Base-by-base conservation (phyloP, 257 asterid genomes). In the Capsicum pubescens region DNA sequence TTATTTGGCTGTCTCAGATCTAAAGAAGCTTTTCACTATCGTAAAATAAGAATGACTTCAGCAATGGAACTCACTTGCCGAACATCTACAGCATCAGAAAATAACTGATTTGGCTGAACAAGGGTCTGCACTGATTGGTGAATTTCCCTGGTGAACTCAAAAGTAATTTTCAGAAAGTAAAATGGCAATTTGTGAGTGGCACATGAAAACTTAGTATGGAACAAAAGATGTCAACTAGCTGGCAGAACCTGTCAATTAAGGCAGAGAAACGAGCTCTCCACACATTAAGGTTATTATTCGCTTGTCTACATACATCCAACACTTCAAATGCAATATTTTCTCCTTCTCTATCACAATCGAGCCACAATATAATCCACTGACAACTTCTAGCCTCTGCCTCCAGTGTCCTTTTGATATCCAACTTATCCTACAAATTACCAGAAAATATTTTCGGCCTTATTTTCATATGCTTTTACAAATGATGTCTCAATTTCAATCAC, bases 211-310 rank as follows among this genome's bases (percentile, higher is more conserved):
- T 52, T 77, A 77, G 63, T 2, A 77, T 77, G 82, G 66, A 77
- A 54, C 48, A 26, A 50, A 77, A 85, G 82, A 80, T 86, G 81
- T 76, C 82, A 87, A 80, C 79, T 76, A 83, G 87, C 80, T 77
- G 84, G 82, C 81, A 83, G 84, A 85, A 94, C 99, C 99, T 97
- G 87, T 90, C 95, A 9, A 91, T 93, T 83, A 97, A 84, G 56
- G 98, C 95, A 74, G 99, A 97, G 89, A 97, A 97, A 63, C 93
- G 98, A 88, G 99, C 99, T 91, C 99, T 94, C 95, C 94, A 88
- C 52, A 95, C 88, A 87, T 90, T 91, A 82, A 97, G 93, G 87
- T 95, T 91, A 74, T 84, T 94, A 86, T 97, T 97, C 57, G 91
- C 97, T 86, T 95, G 89, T 21, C 74, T 90, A 88, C 99, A 97